Conservation (phyloP, 2,329 filamentous ascomycete species). For the Cytospora leucostoma region DNA sequence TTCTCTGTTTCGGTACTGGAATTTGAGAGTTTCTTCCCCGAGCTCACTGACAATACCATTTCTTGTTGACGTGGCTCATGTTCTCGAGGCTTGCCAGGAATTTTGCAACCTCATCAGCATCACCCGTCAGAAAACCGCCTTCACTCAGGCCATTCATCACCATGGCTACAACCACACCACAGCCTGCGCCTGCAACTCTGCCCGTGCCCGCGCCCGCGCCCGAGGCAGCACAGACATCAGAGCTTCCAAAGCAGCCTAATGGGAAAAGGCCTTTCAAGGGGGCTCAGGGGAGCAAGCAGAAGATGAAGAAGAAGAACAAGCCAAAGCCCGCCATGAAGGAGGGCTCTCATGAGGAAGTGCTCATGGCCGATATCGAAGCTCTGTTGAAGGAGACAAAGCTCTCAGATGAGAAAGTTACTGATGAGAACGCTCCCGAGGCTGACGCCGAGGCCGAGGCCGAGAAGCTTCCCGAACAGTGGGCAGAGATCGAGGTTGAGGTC, state of each 20-base stretch:
- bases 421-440: slow-evolving; percentile 32
- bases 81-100: not conserved
- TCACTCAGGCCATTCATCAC: not conserved
- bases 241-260: not conserved
- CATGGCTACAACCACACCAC: not conserved
- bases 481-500: slow-evolving; percentile 82
- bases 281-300: slow-evolving; percentile 35
- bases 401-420: slow-evolving; percentile 34
- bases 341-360: slow-evolving; percentile 67
- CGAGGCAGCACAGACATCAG: not conserved
- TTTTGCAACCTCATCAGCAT: not conserved
- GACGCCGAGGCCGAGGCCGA: slow-evolving; percentile 33
- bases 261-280: slow-evolving; percentile 22
- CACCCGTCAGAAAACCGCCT: not conserved
- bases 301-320: slow-evolving; percentile 60
- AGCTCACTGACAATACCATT: not conserved
- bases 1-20: not conserved
- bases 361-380: slow-evolving; percentile 62
- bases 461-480: slow-evolving; percentile 63
- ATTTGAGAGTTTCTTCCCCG: not conserved
- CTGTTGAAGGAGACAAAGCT: slow-evolving; percentile 49
- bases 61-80: not conserved
- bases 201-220: not conserved
- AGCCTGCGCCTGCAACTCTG: slow-evolving; percentile 5
- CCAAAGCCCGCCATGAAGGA: slow-evolving; percentile 54